Conservation (phyloP, 2,329 filamentous ascomycete species). For the Sporothrix mexicana region DNA sequence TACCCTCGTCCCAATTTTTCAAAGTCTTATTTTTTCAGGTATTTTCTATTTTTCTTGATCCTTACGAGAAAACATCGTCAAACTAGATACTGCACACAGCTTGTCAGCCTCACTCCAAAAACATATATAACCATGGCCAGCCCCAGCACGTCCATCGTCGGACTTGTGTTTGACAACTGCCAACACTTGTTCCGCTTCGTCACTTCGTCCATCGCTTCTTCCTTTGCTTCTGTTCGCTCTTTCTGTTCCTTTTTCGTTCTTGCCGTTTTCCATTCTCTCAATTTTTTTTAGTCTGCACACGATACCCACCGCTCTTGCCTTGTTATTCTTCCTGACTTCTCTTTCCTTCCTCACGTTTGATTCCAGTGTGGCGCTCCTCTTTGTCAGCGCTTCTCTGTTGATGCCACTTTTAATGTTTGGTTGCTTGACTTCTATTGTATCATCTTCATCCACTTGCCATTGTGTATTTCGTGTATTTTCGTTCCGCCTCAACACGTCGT, state of each 20-base stretch:
- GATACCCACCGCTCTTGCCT: neutral
- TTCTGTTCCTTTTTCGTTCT: constrained; percentile 18
- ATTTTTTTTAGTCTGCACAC: neutral
- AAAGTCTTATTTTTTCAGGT: neutral
- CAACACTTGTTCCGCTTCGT: neutral
- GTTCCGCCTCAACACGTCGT: neutral
- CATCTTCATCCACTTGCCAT: neutral
- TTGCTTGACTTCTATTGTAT: neutral
- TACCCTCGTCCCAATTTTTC: neutral
- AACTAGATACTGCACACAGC: neutral
- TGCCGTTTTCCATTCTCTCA: constrained; percentile 11
- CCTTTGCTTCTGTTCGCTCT: constrained; percentile 15
- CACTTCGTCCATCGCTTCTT: constrained; percentile 13
- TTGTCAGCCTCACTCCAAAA: neutral
- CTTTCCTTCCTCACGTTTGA: neutral
- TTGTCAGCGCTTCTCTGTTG: too few relatives aligned
- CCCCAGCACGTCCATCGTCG: neutral
- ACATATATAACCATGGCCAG: constrained; percentile 16
- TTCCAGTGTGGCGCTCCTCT: neutral
- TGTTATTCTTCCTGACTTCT: neutral
- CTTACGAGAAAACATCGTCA: neutral
- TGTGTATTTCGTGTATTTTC: neutral
- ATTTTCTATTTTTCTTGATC: neutral
- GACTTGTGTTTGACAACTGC: neutral
- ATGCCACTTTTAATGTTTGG: neutral